phyloP scores from a whole-genome alignment of 305 asterid species.

The Fraxinus angustifolia region DNA sequence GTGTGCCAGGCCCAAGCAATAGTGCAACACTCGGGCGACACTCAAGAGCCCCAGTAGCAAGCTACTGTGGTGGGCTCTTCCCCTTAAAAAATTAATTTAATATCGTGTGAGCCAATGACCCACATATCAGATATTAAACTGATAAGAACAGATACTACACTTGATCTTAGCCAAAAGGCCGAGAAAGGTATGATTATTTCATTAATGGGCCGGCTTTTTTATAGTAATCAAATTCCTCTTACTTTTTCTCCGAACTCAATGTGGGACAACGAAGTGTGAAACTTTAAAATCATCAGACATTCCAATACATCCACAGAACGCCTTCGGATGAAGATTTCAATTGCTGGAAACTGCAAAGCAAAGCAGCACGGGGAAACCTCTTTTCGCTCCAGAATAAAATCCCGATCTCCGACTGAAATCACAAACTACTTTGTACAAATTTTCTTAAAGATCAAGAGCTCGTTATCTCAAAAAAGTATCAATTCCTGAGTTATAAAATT shows the following conservation, averaged over 20 bases:
- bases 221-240: background rate
- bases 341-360: background rate
- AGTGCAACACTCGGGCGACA: background rate
- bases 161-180: constrained; percentile 99
- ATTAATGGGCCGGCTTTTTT: background rate
- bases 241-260: background rate
- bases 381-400: background rate
- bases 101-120: constrained; percentile 30
- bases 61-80: background rate
- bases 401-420: background rate
- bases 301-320: too few relatives aligned
- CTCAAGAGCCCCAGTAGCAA: background rate
- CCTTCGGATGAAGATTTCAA: too few relatives aligned
- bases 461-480: too few relatives aligned
- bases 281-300: too few relatives aligned
- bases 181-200: constrained; percentile 66
- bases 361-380: background rate
- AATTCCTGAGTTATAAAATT: too few relatives aligned
- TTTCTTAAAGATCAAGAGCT: too few relatives aligned
- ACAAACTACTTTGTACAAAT: background rate
- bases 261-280: background rate
- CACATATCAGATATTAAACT: constrained; percentile 80
- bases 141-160: constrained; percentile 94
- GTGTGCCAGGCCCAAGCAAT: background rate
- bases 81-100: constrained; percentile 31